Conservation (phyloP, 805 yeast species). For the Priceomyces carsonii region DNA sequence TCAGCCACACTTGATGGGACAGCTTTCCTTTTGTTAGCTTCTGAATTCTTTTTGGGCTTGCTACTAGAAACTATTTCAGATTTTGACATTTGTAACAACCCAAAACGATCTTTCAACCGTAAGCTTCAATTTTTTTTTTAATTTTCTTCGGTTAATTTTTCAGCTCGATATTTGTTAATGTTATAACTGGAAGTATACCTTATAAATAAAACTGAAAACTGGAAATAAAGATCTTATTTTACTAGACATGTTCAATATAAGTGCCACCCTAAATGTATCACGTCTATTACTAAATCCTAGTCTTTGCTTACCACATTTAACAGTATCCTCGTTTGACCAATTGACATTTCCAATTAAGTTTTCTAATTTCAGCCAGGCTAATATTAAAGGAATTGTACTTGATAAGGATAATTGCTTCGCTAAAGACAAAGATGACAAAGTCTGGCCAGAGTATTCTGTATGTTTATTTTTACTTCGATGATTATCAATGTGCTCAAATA, state of each 20-base stretch:
- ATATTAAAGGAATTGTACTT: constrained; percentile 74
- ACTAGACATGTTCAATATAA: constrained; percentile 67
- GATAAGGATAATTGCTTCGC: constrained; percentile 98
- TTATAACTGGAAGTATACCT: no score
- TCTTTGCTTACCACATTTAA: constrained; percentile 66
- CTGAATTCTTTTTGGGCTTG: neutral
- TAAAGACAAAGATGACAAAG: constrained; percentile 71
- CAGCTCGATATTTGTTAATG: no score
- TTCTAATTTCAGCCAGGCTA: constrained; percentile 25
- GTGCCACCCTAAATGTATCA: constrained; percentile 73
- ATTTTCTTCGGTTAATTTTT: no score
- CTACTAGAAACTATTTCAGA: neutral
- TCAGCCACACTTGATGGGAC: neutral
- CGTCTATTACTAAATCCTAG: constrained; percentile 62
- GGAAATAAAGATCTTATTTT: no score
- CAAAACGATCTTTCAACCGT: no score
- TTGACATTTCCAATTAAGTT: constrained; percentile 54
- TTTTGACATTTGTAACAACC: constrained; percentile 2
- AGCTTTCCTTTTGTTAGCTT: constrained; percentile 2
- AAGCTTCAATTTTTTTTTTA: no score
- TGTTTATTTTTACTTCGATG: constrained; percentile 19
- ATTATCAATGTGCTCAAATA: no score
- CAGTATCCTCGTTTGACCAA: constrained; percentile 57
- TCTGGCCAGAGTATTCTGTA: constrained; percentile 70
- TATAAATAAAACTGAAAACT: no score